Evolutionary conservation across 306 rosid species (phyloP), one percentile per base, ranked within the genome.

Genomic region (Vigna reflexopilosa): DNA sequence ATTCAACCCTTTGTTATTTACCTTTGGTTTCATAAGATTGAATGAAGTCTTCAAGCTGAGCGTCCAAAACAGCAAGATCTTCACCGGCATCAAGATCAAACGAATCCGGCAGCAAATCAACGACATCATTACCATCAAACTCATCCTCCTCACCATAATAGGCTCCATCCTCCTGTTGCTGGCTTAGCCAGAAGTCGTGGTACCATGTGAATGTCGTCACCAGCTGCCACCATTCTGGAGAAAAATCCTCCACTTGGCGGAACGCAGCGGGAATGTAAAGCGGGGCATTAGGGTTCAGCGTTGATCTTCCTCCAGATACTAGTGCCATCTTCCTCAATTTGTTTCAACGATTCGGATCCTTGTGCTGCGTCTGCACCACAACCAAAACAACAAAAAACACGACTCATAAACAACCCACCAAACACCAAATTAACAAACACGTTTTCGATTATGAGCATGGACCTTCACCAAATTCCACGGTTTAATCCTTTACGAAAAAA

Each of bases 201-300:
- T 87, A 93, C 98, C 98, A 93, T 16, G 91, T 87, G 1, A 88
- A 82, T 36, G 97, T 91, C 38, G 93, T 93, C 20, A 93, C 90
- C 83, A 91, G 75, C 70, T 91, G 92, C 96, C 98, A 93, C 98
- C 98, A 91, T 82, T 93, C 96, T 0, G 97, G 93, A 58, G 98
- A 91, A 67, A 93, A 93, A 87, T 93, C 98, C 83, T 93, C 98
- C 86, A 93, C 97, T 80, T 81, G 90, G 49, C 90, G 94, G 11
- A 90, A 88, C 3, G 93, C 96, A 38, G 96, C 89, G 0, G 97
- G 98, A 69, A 93, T 73, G 76, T 86, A 93, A 45, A 88, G 96
- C 11, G 98, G 96, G 15, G 98, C 98, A 49, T 91, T 80, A 1
- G 97, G 98, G 81, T 93, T 93, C 80, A 93, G 80, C 20, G 90